Conservation (phyloP, 164 flowering plant species). For the Vitis amurensis region DNA sequence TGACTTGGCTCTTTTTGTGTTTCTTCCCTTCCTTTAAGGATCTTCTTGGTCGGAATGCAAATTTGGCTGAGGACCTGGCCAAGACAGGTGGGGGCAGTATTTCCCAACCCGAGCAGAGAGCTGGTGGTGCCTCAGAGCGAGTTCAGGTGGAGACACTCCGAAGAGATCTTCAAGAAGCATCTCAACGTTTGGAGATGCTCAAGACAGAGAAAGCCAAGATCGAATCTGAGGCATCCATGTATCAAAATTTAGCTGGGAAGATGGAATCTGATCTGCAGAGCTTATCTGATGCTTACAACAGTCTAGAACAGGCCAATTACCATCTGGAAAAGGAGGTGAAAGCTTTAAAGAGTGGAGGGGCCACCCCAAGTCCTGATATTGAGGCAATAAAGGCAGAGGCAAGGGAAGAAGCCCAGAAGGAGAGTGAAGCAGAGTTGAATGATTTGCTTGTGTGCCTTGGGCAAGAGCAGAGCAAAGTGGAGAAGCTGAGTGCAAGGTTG, state of each 20-base stretch:
- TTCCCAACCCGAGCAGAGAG: constrained; percentile 42
- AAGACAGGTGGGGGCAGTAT: constrained; percentile 48
- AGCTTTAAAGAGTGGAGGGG: constrained; percentile 50
- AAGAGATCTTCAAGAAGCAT: constrained; percentile 75
- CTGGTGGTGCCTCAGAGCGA: constrained; percentile 53
- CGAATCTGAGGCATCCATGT: constrained; percentile 65
- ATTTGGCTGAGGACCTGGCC: constrained; percentile 84
- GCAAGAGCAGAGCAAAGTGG: constrained; percentile 95
- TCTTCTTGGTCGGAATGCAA: constrained; percentile 84
- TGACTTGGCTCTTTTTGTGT: not conserved
- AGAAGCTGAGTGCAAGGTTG: constrained; percentile 71
- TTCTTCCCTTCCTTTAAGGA: constrained; percentile 41
- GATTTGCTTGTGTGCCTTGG: constrained; percentile 94
- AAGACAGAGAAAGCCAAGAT: constrained; percentile 68
- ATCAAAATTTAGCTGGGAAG: constrained; percentile 61
- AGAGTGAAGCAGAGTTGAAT: constrained; percentile 83
- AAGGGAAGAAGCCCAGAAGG: constrained; percentile 88
- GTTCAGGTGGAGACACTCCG: constrained; percentile 67
- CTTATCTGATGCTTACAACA: constrained; percentile 89
- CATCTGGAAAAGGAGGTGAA: constrained; percentile 70
- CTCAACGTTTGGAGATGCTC: constrained; percentile 60
- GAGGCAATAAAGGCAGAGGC: constrained; percentile 74
- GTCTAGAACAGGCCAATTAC: constrained; percentile 79
- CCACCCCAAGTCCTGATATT: constrained; percentile 35
- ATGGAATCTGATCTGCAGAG: constrained; percentile 80